Conservation (phyloP, 2,329 filamentous ascomycete genomes). For the Colletotrichum filicis region DNA sequence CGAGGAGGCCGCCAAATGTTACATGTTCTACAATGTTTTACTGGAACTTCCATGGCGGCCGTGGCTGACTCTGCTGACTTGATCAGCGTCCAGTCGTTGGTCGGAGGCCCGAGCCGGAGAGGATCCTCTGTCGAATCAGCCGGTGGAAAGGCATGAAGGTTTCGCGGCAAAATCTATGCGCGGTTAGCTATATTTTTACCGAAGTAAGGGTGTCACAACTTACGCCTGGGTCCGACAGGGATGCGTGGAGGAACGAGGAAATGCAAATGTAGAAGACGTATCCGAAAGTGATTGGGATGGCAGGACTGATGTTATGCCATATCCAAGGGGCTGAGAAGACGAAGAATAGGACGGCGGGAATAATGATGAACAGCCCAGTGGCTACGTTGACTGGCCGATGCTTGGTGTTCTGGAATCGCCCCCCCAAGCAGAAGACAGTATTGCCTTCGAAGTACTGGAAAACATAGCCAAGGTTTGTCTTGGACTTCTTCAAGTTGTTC, state of each 20-base stretch:
- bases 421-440: slow-evolving; percentile 87
- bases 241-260: slow-evolving; percentile 94
- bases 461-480: slow-evolving; percentile 57
- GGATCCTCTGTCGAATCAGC: slow-evolving; percentile 81
- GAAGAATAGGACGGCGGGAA: slow-evolving; percentile 87
- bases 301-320: slow-evolving; percentile 88
- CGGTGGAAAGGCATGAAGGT: slow-evolving; percentile 89
- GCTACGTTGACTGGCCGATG: slow-evolving; percentile 90
- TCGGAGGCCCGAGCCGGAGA: slow-evolving; percentile 82
- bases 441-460: slow-evolving; percentile 92
- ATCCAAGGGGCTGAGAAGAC: slow-evolving; percentile 85
- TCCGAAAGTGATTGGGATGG: slow-evolving; percentile 87
- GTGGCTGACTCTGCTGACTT: slow-evolving; percentile 79
- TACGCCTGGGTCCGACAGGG: slow-evolving; percentile 91
- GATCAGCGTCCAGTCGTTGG: slow-evolving; percentile 94
- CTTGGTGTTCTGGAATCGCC: slow-evolving; percentile 87
- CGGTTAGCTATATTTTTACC: neutral
- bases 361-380: slow-evolving; percentile 82
- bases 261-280: slow-evolving; percentile 93
- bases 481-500: slow-evolving; percentile 40
- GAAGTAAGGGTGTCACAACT: slow-evolving; percentile 51
- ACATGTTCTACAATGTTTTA: slow-evolving; percentile 98
- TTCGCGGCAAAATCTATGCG: slow-evolving; percentile 85
- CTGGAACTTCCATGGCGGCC: slow-evolving; percentile 96
- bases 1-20: slow-evolving; percentile 97